A percentile compares a stretch with the other conserved stretches of the same genome.
phyloP scores from a whole-genome alignment of 208 protist species.

The Endotrypanum monterogeii region DNA sequence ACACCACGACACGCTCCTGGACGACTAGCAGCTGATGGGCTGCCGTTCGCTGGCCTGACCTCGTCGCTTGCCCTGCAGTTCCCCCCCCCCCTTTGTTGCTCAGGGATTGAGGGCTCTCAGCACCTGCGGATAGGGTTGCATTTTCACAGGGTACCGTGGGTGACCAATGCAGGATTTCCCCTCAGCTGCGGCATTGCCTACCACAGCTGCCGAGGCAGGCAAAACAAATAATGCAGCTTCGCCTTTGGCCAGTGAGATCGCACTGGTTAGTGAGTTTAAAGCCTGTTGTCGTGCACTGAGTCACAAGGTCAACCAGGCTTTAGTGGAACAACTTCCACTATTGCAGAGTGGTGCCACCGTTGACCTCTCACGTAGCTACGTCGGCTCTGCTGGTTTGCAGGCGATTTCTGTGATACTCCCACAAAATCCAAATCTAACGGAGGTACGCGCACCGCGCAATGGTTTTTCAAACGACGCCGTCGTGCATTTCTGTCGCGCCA shows the following conservation, averaged over 20 bases:
- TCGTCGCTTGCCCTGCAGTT: not conserved
- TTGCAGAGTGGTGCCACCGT: slow-evolving; percentile 48
- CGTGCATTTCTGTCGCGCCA: slow-evolving; percentile 73
- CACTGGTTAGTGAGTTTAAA: slow-evolving; percentile 33
- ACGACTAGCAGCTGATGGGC: not conserved
- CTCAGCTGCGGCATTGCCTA: not conserved
- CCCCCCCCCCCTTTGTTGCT: not conserved
- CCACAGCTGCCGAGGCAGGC: not conserved
- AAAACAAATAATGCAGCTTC: not conserved
- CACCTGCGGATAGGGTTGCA: not conserved
- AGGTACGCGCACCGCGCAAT: slow-evolving; percentile 58
- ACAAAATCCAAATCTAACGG: slow-evolving; percentile 52
- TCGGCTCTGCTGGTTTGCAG: slow-evolving; percentile 74
- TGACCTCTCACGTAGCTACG: slow-evolving; percentile 73
- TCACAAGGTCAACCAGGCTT: slow-evolving; percentile 60
- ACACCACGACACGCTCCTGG: not conserved
- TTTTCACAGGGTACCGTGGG: too few relatives aligned
- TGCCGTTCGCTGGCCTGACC: not conserved
- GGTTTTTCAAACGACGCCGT: slow-evolving; percentile 84
- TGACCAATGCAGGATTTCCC: not conserved
- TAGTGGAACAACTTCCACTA: slow-evolving; percentile 37
- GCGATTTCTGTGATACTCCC: slow-evolving; percentile 70
- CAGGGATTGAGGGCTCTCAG: too few relatives aligned
- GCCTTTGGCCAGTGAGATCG: not conserved
- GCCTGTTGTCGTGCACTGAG: slow-evolving; percentile 65